These are phyloP conservation scores for Drechslerella stenobrocha DNA, from an alignment of 2,329 filamentous ascomycete species.

Conservation along the genomic window DNA sequence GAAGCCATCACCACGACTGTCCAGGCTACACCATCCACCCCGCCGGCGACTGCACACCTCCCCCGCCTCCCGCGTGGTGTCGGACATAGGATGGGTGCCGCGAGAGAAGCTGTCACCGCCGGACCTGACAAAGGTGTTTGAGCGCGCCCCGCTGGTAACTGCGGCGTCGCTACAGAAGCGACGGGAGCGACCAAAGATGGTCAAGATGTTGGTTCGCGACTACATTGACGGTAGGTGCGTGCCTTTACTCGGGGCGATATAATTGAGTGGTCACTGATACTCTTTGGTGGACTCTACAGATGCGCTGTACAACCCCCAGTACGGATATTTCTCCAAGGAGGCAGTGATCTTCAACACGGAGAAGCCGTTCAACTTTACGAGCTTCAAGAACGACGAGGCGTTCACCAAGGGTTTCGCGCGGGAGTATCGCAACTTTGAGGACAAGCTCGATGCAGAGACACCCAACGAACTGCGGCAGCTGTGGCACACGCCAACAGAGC, in stretches of 20 bases:
- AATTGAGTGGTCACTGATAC: conserved; percentile 10
- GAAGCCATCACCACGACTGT: conserved; percentile 13
- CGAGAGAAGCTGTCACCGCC: conserved; percentile 65
- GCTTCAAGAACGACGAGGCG: conserved; percentile 77
- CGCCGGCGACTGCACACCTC: conserved; percentile 41
- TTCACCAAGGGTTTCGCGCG: conserved; percentile 77
- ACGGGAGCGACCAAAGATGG: conserved; percentile 75
- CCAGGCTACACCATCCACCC: conserved; percentile 29
- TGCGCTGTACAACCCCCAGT: conserved; percentile 89
- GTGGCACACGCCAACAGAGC: conserved; percentile 97
- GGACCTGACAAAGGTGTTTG: conserved; percentile 79
- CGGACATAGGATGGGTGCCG: conserved; percentile 80
- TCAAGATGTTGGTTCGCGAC: conserved; percentile 96
- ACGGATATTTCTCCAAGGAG: conserved; percentile 95
- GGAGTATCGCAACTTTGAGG: conserved; percentile 88
- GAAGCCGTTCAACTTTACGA: conserved; percentile 84
- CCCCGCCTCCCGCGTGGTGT: conserved; percentile 54
- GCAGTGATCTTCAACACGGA: conserved; percentile 94
- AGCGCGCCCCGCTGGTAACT: conserved; percentile 80
- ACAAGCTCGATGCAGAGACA: conserved; percentile 72
- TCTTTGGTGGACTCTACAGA: conserved; percentile 63
- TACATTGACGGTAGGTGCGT: conserved; percentile 79
- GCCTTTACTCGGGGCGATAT: neutral
- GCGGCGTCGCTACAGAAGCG: conserved; percentile 73
- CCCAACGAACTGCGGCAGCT: conserved; percentile 80